Evolutionary conservation across 768 basidiomycete genomes (phyloP).

Genomic region (Leccinum obscurum): DNA sequence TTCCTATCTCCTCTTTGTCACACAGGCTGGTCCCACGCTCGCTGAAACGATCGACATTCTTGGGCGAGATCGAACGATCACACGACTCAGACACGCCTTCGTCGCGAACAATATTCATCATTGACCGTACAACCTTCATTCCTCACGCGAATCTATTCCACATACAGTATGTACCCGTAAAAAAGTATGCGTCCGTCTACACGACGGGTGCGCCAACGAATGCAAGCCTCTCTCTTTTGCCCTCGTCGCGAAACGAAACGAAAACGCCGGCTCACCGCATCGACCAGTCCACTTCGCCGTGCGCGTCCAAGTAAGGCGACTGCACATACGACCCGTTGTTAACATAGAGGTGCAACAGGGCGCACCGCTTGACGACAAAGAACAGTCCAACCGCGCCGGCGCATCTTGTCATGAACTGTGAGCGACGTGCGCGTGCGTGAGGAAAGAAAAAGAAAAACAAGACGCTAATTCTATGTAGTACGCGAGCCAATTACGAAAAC

Average conservation of each 20-base stretch:
- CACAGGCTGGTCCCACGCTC: constrained; percentile 44
- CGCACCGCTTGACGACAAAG: constrained; percentile 90
- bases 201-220: no score
- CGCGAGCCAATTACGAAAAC: no score
- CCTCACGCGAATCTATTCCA: not conserved
- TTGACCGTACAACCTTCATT: no score
- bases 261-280: constrained; percentile 61
- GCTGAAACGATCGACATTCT: constrained; percentile 41
- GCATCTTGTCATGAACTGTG: constrained; percentile 55
- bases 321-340: constrained; percentile 86
- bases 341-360: constrained; percentile 85
- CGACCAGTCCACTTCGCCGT: constrained; percentile 90
- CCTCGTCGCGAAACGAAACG: not conserved
- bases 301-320: constrained; percentile 90
- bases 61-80: constrained; percentile 30
- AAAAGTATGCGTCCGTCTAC: no score
- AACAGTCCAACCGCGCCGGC: constrained; percentile 87
- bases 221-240: no score
- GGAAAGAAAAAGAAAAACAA: not conserved
- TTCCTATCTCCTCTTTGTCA: not conserved
- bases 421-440: no score
- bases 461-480: constrained; percentile 34
- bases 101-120: not conserved
- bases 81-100: constrained; percentile 21
- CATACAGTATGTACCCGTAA: not conserved